Percentiles rank a stretch among this genome's conserved stretches.
Conservation (phyloP, 2,329 filamentous ascomycete species). For the Emericellopsis cladophorae region DNA sequence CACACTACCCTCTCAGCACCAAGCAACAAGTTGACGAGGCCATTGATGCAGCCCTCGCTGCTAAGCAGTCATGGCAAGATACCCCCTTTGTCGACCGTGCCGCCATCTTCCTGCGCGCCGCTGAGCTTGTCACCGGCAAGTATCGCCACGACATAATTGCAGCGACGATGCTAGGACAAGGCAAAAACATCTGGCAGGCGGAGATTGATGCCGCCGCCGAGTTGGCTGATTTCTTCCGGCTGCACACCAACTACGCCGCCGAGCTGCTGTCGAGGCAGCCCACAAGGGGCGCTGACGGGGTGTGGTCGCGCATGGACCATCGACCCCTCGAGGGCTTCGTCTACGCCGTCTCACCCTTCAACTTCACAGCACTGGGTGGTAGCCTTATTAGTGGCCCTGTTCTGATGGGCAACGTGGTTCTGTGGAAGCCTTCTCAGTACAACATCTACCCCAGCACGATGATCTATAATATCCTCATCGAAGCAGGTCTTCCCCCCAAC, state of each 20-base stretch:
- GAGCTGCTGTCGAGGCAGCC: slow-evolving; percentile 24
- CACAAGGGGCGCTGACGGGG: slow-evolving; percentile 6
- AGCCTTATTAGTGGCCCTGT: slow-evolving; percentile 20
- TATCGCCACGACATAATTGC: slow-evolving; percentile 19
- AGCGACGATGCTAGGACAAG: slow-evolving; percentile 26
- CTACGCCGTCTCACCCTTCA: slow-evolving; percentile 26
- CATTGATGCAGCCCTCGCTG: slow-evolving; percentile 16
- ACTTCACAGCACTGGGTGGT: slow-evolving; percentile 26
- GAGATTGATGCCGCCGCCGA: slow-evolving; percentile 23
- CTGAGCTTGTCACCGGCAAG: slow-evolving; percentile 14
- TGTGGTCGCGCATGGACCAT: slow-evolving; percentile 16
- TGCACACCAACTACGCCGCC: slow-evolving; percentile 15
- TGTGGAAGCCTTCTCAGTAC: slow-evolving; percentile 23
- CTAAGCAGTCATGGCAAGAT: slow-evolving; percentile 17
- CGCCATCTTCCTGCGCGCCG: slow-evolving; percentile 20
- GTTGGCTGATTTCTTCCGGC: slow-evolving; percentile 22
- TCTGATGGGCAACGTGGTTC: slow-evolving; percentile 25
- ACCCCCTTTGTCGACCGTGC: slow-evolving; percentile 19
- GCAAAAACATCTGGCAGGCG: slow-evolving; percentile 25
- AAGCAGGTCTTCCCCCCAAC: slow-evolving; percentile 21
- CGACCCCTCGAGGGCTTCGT: slow-evolving; percentile 27
- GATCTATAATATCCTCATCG: slow-evolving; percentile 21
- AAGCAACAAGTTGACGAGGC: slow-evolving; percentile 1
- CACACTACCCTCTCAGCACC: not conserved
- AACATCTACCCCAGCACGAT: slow-evolving; percentile 17